Evolutionary conservation across 805 yeast genomes (phyloP).

Genomic region (Hanseniaspora pseudoguilliermondii): DNA sequence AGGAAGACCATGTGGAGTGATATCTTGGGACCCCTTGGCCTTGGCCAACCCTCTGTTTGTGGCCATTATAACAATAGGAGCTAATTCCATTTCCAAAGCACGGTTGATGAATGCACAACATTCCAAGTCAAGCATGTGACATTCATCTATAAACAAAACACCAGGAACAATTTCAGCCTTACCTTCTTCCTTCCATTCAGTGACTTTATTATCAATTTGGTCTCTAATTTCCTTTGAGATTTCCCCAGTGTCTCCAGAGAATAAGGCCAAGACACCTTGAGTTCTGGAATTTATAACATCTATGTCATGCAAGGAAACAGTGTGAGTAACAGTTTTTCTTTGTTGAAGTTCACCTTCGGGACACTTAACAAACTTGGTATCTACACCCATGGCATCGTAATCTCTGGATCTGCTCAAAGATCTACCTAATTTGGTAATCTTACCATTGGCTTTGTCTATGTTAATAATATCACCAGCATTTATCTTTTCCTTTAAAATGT

Average conservation of each 20-base stretch:
- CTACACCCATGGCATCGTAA: conserved; percentile 98
- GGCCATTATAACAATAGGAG: conserved; percentile 97
- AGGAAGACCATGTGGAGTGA: conserved; percentile 96
- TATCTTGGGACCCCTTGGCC: conserved; percentile 85
- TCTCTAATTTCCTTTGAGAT: conserved; percentile 90
- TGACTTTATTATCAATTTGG: conserved; percentile 91
- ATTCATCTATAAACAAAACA: conserved; percentile 93
- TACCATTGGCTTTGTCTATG: conserved; percentile 90
- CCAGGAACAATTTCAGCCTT: conserved; percentile 97
- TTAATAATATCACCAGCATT: conserved; percentile 94
- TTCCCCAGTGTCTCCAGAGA: conserved; percentile 96
- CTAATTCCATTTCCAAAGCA: conserved; percentile 90
- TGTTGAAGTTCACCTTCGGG: conserved; percentile 98
- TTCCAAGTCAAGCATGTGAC: conserved; percentile 95
- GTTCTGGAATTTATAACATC: conserved; percentile 96
- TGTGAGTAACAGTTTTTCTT: conserved; percentile 89
- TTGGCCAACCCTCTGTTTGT: conserved; percentile 92
- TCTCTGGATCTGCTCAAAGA: conserved; percentile 93
- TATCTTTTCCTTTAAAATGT: conserved; percentile 86
- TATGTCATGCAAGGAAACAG: conserved; percentile 93
- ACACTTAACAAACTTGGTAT: conserved; percentile 91
- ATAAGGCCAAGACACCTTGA: conserved; percentile 91
- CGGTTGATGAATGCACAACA: conserved; percentile 89
- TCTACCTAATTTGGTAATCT: conserved; percentile 86
- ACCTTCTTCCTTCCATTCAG: conserved; percentile 98